phyloP scores from a whole-genome alignment of 2,329 filamentous ascomycete genomes.

The Clarireedia sp. region DNA sequence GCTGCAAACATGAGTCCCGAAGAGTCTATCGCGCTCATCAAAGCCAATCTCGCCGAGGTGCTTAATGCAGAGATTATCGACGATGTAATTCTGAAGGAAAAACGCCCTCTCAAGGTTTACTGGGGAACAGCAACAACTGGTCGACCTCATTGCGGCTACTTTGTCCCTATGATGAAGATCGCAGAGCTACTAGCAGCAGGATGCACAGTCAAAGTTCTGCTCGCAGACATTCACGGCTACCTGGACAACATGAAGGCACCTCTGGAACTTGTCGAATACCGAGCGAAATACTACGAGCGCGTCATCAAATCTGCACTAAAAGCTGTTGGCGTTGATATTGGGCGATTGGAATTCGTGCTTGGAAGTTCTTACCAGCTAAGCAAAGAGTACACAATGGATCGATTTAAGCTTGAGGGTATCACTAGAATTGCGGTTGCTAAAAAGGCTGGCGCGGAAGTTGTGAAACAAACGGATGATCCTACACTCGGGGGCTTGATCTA shows the following conservation, averaged over 20 bases:
- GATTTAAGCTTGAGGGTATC: conserved; percentile 58
- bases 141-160: conserved; percentile 83
- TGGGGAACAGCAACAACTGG: conserved; percentile 63
- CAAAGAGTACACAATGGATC: conserved; percentile 75
- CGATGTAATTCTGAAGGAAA: conserved; percentile 58
- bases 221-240: conserved; percentile 70
- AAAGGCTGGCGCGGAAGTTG: conserved; percentile 86
- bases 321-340: conserved; percentile 60
- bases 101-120: conserved; percentile 70
- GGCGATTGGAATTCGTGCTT: conserved; percentile 73
- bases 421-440: conserved; percentile 47
- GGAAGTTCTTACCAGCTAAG: conserved; percentile 76
- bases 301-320: conserved; percentile 55
- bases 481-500: conserved; percentile 70
- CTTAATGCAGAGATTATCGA: conserved; percentile 81
- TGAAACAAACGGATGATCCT: conserved; percentile 67
- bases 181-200: conserved; percentile 79
- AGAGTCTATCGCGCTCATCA: conserved; percentile 68
- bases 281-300: conserved; percentile 76
- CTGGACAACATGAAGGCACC: conserved; percentile 81
- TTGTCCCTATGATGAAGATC: conserved; percentile 74
- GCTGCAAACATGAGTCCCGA: conserved; percentile 33
- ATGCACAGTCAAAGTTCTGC: conserved; percentile 65
- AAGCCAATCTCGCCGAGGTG: conserved; percentile 71
- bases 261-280: conserved; percentile 71